phyloP scores from a whole-genome alignment of 768 basidiomycete species.

The Leccinum olivaceopallidum region DNA sequence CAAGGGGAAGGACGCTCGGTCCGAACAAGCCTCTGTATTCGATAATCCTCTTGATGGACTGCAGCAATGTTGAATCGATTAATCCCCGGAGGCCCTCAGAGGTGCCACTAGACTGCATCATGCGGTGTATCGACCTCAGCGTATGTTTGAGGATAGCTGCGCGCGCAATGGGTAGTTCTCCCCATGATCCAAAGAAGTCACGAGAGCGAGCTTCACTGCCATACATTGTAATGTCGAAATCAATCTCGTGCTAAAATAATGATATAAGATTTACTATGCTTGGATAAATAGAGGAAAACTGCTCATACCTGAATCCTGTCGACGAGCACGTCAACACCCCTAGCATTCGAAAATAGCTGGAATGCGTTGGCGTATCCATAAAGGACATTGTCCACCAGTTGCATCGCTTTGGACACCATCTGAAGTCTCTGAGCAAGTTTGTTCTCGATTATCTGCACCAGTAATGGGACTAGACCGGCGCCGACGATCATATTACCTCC shows the following conservation, averaged over 20 bases:
- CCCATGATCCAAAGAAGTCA: slow-evolving; percentile 54
- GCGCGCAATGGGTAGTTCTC: slow-evolving; percentile 66
- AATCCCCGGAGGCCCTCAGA: slow-evolving; percentile 93
- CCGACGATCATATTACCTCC: slow-evolving; percentile 94
- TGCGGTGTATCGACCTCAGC: slow-evolving; percentile 89
- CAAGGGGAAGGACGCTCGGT: slow-evolving; percentile 79
- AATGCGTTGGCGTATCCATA: slow-evolving; percentile 90
- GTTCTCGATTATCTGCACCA: slow-evolving; percentile 89
- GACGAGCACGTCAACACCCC: slow-evolving; percentile 84
- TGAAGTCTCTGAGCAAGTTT: slow-evolving; percentile 64
- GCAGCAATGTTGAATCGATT: slow-evolving; percentile 85
- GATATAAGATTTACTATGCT: slow-evolving; percentile 11
- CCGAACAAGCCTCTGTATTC: slow-evolving; percentile 83
- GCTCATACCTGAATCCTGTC: slow-evolving; percentile 78
- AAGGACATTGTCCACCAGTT: slow-evolving; percentile 88
- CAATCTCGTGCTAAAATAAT: slow-evolving; percentile 59
- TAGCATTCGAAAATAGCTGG: slow-evolving; percentile 78
- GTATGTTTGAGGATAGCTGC: slow-evolving; percentile 87
- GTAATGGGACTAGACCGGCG: slow-evolving; percentile 85
- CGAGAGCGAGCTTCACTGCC: slow-evolving; percentile 43
- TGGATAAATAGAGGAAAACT: neutral
- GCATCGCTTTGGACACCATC: slow-evolving; percentile 87
- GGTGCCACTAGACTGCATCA: slow-evolving; percentile 96
- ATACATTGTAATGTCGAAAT: slow-evolving; percentile 60
- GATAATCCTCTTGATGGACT: slow-evolving; percentile 86